Evolutionary conservation across 352 stramenopile genomes (phyloP).

Genomic region (Pythium guiyangense): DNA sequence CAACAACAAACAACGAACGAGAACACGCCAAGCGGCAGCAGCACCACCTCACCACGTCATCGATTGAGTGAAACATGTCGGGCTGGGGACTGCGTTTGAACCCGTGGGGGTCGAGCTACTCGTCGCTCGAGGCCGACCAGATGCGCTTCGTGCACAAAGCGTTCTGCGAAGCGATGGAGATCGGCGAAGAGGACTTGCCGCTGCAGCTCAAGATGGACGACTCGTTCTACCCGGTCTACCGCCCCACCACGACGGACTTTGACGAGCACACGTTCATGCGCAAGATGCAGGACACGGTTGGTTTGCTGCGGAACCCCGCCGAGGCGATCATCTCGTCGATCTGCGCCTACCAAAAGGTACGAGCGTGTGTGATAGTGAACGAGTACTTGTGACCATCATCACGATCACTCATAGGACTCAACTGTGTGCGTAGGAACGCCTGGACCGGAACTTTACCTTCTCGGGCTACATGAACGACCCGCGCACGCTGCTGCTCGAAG

Average conservation of each 20-base stretch:
- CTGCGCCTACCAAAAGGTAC: constrained; percentile 70
- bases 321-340: constrained; percentile 86
- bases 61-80: constrained; percentile 38
- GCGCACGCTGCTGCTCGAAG: constrained; percentile 73
- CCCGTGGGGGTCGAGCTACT: constrained; percentile 79
- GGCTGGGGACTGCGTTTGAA: constrained; percentile 82
- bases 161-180: constrained; percentile 82
- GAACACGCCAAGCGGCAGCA: neutral
- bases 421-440: constrained; percentile 35
- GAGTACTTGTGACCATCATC: neutral
- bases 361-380: neutral
- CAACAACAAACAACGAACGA: neutral
- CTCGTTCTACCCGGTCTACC: constrained; percentile 71
- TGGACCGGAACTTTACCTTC: constrained; percentile 71
- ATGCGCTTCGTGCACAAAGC: constrained; percentile 85
- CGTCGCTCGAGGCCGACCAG: constrained; percentile 78
- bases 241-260: constrained; percentile 74
- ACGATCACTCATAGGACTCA: neutral
- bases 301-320: constrained; percentile 68
- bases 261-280: constrained; percentile 85
- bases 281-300: constrained; percentile 86
- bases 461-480: constrained; percentile 83
- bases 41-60: neutral
- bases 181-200: constrained; percentile 77
- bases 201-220: constrained; percentile 85